phyloP scores from a whole-genome alignment of 805 yeast genomes.

The Hanseniaspora thailandica region DNA sequence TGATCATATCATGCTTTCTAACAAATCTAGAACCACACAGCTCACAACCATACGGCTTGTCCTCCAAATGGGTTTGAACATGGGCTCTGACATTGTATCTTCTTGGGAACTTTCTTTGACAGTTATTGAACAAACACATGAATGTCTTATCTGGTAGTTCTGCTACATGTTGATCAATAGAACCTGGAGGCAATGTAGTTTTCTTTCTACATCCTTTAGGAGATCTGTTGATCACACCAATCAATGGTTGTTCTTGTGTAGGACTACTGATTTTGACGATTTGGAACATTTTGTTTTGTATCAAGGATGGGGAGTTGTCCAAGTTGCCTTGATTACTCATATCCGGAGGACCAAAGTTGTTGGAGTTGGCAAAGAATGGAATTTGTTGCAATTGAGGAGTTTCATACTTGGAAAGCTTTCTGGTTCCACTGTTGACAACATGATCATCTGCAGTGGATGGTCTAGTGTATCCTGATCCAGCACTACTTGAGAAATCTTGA shows the following conservation, averaged over 20 bases:
- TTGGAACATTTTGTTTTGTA: conserved; percentile 7
- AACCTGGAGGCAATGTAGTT: conserved; percentile 75
- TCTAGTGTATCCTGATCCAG: not conserved
- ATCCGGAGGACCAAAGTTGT: not conserved
- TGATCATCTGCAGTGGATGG: not conserved
- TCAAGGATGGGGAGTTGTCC: not conserved
- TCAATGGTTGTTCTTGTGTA: conserved; percentile 11
- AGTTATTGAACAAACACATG: conserved; percentile 61
- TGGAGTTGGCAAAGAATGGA: conserved; percentile 8
- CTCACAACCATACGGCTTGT: conserved; percentile 77
- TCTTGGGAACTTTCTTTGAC: conserved; percentile 76
- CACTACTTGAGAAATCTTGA: not conserved
- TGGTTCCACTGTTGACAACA: not conserved
- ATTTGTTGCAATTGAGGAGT: conserved; percentile 13
- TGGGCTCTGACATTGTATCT: conserved; percentile 89
- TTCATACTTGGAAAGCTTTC: conserved; percentile 12
- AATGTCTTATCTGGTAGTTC: conserved; percentile 71
- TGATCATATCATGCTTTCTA: conserved; percentile 82
- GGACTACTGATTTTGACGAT: conserved; percentile 10
- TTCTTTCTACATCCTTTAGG: conserved; percentile 16
- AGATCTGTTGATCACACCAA: conserved; percentile 15
- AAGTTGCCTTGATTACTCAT: not conserved
- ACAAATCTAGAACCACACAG: conserved; percentile 76
- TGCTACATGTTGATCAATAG: conserved; percentile 67
- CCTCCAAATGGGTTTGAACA: conserved; percentile 90